Evolutionary conservation across 2,329 filamentous ascomycete species (phyloP).

Genomic region (Aspergillus novofumigatus): DNA sequence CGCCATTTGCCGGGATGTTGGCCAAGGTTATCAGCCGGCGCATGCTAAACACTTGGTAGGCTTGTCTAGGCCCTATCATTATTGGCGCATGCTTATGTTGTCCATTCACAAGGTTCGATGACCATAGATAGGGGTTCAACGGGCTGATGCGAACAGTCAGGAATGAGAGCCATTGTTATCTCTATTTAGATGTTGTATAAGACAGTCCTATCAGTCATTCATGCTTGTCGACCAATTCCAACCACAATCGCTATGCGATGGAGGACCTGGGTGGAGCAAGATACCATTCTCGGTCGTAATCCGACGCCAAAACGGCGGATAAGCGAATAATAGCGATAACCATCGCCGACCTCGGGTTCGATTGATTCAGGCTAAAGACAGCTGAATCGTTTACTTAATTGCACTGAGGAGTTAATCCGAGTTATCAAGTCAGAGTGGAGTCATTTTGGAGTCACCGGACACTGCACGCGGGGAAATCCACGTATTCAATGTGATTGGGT

Average conservation of each 20-base stretch:
- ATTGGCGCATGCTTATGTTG: background rate
- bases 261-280: no score
- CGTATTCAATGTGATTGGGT: slow-evolving; percentile 1
- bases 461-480: slow-evolving; percentile 2
- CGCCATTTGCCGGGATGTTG: background rate
- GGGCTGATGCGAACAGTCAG: background rate
- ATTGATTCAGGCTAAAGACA: background rate
- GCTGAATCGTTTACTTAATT: background rate
- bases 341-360: background rate
- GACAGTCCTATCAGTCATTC: background rate
- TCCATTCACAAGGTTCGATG: background rate
- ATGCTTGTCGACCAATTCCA: no score
- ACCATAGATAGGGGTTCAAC: background rate
- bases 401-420: no score
- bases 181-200: background rate
- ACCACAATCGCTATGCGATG: no score
- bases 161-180: background rate
- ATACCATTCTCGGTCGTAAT: background rate
- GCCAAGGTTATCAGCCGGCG: background rate
- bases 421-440: background rate
- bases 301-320: background rate
- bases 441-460: background rate
- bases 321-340: background rate
- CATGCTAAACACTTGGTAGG: background rate
- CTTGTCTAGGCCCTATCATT: background rate